phyloP scores from a whole-genome alignment of 2,329 filamentous ascomycete genomes.

The Apiospora marii region DNA sequence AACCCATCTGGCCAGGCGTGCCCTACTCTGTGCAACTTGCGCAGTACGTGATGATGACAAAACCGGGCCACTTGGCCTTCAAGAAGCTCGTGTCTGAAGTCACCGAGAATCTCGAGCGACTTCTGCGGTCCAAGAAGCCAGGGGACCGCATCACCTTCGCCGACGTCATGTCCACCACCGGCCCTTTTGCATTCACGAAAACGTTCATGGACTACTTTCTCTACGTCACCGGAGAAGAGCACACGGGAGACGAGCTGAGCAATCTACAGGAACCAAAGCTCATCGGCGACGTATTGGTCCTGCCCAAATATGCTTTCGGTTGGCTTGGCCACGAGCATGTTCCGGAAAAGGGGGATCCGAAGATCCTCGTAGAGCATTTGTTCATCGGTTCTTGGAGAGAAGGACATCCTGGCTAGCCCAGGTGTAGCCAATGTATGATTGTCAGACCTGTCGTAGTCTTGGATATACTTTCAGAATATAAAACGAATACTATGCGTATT shows the following conservation, averaged over 20 bases:
- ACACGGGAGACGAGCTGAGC: neutral
- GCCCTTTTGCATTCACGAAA: slow-evolving; percentile 18
- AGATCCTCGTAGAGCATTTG: neutral
- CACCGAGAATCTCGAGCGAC: neutral
- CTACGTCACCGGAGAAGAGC: neutral
- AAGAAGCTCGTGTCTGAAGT: slow-evolving; percentile 62
- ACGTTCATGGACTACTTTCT: slow-evolving; percentile 11
- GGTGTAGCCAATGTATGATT: too few relatives aligned
- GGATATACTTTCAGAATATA: too few relatives aligned
- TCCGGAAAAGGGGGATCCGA: neutral
- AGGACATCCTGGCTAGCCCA: too few relatives aligned
- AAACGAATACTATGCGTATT: too few relatives aligned
- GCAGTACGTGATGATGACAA: slow-evolving; percentile 78
- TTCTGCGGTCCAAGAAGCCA: too few relatives aligned
- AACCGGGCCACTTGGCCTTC: slow-evolving; percentile 74
- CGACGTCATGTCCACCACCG: slow-evolving; percentile 20
- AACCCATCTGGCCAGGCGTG: slow-evolving; percentile 60
- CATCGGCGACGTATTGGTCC: neutral
- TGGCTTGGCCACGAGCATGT: neutral
- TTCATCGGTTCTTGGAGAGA: neutral
- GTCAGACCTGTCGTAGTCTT: too few relatives aligned
- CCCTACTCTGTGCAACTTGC: slow-evolving; percentile 76
- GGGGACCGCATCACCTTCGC: neutral
- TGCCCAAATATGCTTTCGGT: neutral
- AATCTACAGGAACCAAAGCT: neutral